Conservation (phyloP, 805 yeast genomes). For the Monosporozyma siamensis region DNA sequence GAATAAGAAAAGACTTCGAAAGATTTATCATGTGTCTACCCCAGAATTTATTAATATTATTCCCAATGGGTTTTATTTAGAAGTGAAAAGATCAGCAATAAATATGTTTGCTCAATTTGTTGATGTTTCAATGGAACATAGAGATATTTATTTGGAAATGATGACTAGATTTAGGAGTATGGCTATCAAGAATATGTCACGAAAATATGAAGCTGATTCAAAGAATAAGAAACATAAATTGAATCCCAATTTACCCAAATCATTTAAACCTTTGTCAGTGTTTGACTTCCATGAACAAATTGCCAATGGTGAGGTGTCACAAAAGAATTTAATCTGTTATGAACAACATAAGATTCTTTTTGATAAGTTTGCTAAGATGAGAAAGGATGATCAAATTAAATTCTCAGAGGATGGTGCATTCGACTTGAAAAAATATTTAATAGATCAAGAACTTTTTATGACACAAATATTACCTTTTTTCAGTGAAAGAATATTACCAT, state of each 20-base stretch:
- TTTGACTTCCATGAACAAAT: conserved; percentile 16
- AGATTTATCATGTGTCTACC: neutral
- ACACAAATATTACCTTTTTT: conserved; percentile 18
- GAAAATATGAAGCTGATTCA: conserved; percentile 9
- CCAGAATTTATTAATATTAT: conserved; percentile 14
- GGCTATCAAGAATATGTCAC: conserved; percentile 17
- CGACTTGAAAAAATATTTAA: conserved; percentile 9
- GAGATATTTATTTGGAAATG: conserved; percentile 22
- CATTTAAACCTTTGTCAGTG: conserved; percentile 17
- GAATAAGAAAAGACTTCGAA: neutral
- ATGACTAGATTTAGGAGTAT: conserved; percentile 17
- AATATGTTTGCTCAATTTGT: conserved; percentile 18
- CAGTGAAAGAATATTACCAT: conserved; percentile 11
- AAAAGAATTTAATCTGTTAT: conserved; percentile 3
- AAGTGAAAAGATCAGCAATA: conserved; percentile 24
- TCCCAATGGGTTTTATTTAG: conserved; percentile 20
- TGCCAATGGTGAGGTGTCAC: conserved; percentile 2
- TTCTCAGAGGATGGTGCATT: conserved; percentile 6
- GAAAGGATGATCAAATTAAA: conserved; percentile 14
- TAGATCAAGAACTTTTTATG: conserved; percentile 13
- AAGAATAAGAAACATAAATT: conserved; percentile 1
- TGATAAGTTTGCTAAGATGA: conserved; percentile 21
- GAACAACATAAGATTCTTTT: conserved; percentile 21
- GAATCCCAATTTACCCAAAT: conserved; percentile 17
- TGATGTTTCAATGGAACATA: conserved; percentile 19